These are phyloP conservation scores for Amanita rubescens DNA, from an alignment of 768 basidiomycete genomes.

Conservation along the genomic window DNA sequence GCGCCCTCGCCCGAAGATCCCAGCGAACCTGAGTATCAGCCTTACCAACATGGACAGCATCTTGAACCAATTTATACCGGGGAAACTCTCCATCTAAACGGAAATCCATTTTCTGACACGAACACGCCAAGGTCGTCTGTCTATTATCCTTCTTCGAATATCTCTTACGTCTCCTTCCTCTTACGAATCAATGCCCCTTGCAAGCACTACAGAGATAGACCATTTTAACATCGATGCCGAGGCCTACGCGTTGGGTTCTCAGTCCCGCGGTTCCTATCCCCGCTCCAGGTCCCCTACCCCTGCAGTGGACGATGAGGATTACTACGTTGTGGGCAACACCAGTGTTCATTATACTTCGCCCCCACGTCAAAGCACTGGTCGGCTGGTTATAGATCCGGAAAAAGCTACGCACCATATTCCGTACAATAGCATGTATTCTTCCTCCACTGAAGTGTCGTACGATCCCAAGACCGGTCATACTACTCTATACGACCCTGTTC, in stretches of 20 bases:
- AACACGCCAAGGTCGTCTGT: conserved; percentile 24
- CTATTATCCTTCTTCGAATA: conserved; percentile 27
- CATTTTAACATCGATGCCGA: conserved; percentile 62
- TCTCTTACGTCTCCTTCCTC: conserved; percentile 22
- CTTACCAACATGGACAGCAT: conserved; percentile 56
- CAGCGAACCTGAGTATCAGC: conserved; percentile 24
- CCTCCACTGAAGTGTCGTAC: conserved; percentile 15
- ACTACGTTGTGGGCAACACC: conserved; percentile 48
- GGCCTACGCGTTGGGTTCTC: conserved; percentile 60
- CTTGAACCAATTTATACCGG: conserved; percentile 58
- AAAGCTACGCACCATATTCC: conserved; percentile 26
- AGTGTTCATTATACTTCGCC: conserved; percentile 49
- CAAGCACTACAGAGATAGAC: conserved; percentile 36
- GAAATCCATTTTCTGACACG: conserved; percentile 25
- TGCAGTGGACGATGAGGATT: conserved; percentile 66
- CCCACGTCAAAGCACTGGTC: conserved; percentile 12
- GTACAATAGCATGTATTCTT: conserved; percentile 18
- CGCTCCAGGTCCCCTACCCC: conserved; percentile 76
- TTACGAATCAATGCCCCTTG: conserved; percentile 22
- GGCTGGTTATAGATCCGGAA: conserved; percentile 28
- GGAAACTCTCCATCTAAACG: conserved; percentile 51
- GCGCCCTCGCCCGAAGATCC: conserved; percentile 18
- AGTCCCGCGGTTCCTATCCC: conserved; percentile 42
- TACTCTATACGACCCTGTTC: conserved; percentile 34
- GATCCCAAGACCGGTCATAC: conserved; percentile 21